Conservation (phyloP, 1,139 yeast species). For the Arxiozyma bovina region DNA sequence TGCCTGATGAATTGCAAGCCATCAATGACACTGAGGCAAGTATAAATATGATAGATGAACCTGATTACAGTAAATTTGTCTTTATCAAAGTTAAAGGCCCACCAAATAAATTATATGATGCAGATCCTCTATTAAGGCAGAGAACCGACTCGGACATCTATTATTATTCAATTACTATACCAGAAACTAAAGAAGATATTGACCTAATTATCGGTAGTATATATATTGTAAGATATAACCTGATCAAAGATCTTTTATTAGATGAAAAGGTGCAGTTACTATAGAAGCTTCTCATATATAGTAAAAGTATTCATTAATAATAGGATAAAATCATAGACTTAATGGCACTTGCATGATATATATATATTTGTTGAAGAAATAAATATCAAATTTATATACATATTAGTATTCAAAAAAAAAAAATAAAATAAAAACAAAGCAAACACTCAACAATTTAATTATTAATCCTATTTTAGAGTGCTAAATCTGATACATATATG, state of each 20-base stretch:
- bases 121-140: conserved; percentile 26
- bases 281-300: conserved; percentile 10
- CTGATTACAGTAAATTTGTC: conserved; percentile 68
- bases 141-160: conserved; percentile 20
- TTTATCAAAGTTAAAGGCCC: conserved; percentile 48
- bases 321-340: not conserved
- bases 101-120: conserved; percentile 26
- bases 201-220: conserved; percentile 60
- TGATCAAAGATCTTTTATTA: conserved; percentile 22
- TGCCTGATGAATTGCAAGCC: conserved; percentile 62
- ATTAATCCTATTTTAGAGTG: no score
- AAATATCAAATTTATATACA: no score
- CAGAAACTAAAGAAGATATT: conserved; percentile 43
- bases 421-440: no score
- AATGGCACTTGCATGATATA: not conserved
- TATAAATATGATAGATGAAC: conserved; percentile 68
- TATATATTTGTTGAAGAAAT: not conserved
- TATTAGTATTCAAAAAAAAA: not conserved
- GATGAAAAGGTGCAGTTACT: conserved; percentile 26
- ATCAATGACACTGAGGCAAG: conserved; percentile 75
- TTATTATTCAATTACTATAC: conserved; percentile 26
- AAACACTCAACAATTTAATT: no score
- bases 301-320: not conserved
- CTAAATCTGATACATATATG: no score
- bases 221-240: conserved; percentile 63